Percentiles rank a stretch among this genome's conserved stretches.
Conservation (phyloP, 164 flowering plant species). For the Nymphaea colorata region DNA sequence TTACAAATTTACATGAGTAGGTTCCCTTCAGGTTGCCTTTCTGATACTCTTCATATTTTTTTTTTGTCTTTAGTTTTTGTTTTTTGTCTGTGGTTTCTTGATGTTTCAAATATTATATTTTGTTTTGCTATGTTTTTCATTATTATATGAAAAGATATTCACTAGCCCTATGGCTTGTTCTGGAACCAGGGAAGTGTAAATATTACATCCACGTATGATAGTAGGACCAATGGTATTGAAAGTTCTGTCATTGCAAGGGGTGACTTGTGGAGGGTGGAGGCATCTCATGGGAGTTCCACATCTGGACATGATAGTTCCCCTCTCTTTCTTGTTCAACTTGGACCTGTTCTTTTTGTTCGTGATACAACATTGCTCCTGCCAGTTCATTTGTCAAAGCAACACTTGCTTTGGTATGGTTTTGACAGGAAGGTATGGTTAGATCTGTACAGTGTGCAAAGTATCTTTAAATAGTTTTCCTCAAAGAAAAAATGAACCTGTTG, state of each 20-base stretch:
- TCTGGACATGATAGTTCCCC: conserved; percentile 72
- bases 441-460: neutral
- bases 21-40: no score
- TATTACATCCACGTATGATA: conserved; percentile 74
- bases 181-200: conserved; percentile 58
- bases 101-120: neutral
- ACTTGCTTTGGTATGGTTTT: conserved; percentile 99
- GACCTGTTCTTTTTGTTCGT: conserved; percentile 86
- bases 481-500: neutral
- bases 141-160: neutral
- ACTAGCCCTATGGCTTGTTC: neutral
- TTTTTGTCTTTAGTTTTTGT: neutral
- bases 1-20: no score
- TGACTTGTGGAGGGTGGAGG: conserved; percentile 96
- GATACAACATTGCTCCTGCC: conserved; percentile 91
- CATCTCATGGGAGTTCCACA: conserved; percentile 67
- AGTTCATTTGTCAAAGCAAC: conserved; percentile 90
- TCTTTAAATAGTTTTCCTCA: neutral
- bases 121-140: neutral
- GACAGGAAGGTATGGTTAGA: conserved; percentile 65
- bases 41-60: no score
- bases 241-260: conserved; percentile 85
- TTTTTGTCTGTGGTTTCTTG: neutral
- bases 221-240: conserved; percentile 61
- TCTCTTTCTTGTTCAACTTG: conserved; percentile 85